Evolutionary conservation across 75 land plant genomes (phyloP).

Genomic region (Selaginella tamariscina): DNA sequence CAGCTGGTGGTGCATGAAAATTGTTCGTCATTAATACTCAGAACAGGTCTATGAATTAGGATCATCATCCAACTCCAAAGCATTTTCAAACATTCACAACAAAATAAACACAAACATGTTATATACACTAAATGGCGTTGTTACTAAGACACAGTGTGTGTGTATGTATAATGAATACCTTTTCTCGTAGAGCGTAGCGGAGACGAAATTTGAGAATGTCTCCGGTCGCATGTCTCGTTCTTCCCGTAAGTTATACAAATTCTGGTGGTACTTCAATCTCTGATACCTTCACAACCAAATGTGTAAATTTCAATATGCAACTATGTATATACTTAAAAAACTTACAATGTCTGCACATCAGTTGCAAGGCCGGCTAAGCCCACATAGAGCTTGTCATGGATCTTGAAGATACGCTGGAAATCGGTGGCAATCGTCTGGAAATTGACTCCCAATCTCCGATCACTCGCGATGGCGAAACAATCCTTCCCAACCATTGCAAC

Average conservation of each 20-base stretch:
- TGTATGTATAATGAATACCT: constrained; percentile 50
- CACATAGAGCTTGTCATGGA: constrained; percentile 73
- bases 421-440: constrained; percentile 93
- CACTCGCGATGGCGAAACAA: constrained; percentile 97
- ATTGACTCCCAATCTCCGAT: constrained; percentile 78
- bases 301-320: constrained; percentile 1
- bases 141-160: too few species aligned
- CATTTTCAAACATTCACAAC: too few species aligned
- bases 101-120: too few species aligned
- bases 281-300: constrained; percentile 46
- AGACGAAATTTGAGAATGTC: constrained; percentile 92
- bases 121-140: too few species aligned
- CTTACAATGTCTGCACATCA: constrained; percentile 88
- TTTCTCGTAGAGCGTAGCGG: constrained; percentile 90
- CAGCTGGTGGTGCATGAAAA: too few species aligned
- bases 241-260: constrained; percentile 79
- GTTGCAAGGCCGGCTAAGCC: constrained; percentile 91
- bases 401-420: constrained; percentile 69
- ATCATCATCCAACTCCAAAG: too few species aligned
- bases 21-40: too few species aligned
- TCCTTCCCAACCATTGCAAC: constrained; percentile 98
- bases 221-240: constrained; percentile 95
- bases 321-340: neutral
- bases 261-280: constrained; percentile 74
- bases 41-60: too few species aligned